Evolutionary conservation across 1,139 yeast genomes (phyloP), one percentile per base, ranked within the genome.

Genomic region (Magnusiomyces fungicola): DNA sequence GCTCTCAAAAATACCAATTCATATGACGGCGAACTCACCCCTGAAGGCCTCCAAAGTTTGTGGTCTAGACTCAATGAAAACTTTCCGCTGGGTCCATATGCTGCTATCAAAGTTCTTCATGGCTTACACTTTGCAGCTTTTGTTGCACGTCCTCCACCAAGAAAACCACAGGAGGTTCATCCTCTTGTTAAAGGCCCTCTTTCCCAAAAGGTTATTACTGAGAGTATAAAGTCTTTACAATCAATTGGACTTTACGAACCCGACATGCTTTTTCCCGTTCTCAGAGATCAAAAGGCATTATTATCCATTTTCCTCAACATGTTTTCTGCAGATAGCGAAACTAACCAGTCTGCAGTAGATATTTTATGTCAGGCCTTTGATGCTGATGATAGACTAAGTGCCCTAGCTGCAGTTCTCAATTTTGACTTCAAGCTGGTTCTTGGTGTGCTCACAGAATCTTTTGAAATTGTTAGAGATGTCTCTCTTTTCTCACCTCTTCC

Each of bases 361-460:
- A 72, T 88, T 23, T 62, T 89, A 4, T 83, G 84, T 58, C 92
- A 86, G 58, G 80, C 87, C 0, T 85, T 79, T 63, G 95, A 88
- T 60, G 90, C 75, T 62, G 84, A 73, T 58, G 94, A 69, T 5
- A 51, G 78, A 56, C 69, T 79, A 46, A 95, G 85, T 62, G 89
- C 90, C 30, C 72, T 87, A 25, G 78, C 74, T 47, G 75, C 75
- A 3, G 62, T 82, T 29, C 65, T 89, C 30, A 66, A 66, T 14
- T 61, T 67, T 14, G 72, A 78, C 54, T 57, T 74, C 7, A 62
- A 70, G 3, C 58, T 63, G n/a, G 76, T 79, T 38, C 62, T 82
- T 19, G 58, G 55, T 29, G 80, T 81, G 1, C 74, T 80, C 49
- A 73, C 72, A 48, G 64, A 64, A 6, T 76, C 78, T 29, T 60